Evolutionary conservation across 345 rosid species (phyloP).

Genomic region (Xanthoceras sorbifolium): DNA sequence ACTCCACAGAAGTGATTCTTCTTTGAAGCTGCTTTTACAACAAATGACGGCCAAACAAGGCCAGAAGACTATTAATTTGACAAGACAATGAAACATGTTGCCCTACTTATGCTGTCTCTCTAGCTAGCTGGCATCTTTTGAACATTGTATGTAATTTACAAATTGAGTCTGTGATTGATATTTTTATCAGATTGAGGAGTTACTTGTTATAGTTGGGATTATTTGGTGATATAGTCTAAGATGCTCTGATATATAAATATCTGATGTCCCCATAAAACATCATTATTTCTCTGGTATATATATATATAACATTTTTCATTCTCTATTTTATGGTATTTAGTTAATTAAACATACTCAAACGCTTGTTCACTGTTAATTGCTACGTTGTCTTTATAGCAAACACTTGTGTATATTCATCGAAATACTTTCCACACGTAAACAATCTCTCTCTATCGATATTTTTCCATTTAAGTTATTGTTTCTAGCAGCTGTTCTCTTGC

Average conservation of each 20-base stretch:
- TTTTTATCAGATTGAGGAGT: neutral
- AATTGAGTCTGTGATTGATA: neutral
- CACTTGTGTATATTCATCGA: neutral
- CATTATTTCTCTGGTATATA: too few species aligned
- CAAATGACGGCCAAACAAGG: neutral
- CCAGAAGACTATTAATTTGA: neutral
- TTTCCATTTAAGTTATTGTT: neutral
- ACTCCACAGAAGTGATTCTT: neutral
- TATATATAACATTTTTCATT: too few species aligned
- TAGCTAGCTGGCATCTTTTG: constrained; percentile 10
- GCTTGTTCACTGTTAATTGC: too few species aligned
- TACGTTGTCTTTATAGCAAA: too few species aligned
- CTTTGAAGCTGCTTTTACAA: neutral
- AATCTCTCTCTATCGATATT: neutral
- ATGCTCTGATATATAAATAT: too few species aligned
- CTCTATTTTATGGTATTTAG: too few species aligned
- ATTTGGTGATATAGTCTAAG: too few species aligned
- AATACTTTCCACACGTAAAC: neutral
- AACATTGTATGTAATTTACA: neutral
- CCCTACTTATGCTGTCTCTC: constrained; percentile 7
- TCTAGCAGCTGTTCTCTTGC: neutral
- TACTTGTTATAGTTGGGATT: neutral
- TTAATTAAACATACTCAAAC: too few species aligned
- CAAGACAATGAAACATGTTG: neutral
- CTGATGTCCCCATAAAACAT: too few species aligned